Conservation (phyloP, 2,329 filamentous ascomycete species). For the Pseudogymnoascus sp. region DNA sequence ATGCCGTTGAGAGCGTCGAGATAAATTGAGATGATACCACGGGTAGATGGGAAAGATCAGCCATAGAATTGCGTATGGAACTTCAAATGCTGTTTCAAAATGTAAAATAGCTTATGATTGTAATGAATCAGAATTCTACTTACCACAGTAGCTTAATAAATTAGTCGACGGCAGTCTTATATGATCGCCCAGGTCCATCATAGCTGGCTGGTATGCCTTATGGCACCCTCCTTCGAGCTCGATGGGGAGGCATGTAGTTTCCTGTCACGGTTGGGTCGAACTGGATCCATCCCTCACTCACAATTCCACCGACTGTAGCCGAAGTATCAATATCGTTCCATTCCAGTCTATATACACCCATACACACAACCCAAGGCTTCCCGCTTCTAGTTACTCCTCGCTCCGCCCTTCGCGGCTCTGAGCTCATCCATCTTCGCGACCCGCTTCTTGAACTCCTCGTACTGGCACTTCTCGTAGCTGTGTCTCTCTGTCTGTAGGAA, state of each 20-base stretch:
- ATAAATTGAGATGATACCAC: not conserved
- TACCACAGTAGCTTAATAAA: not conserved
- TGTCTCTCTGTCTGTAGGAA: conserved; percentile 76
- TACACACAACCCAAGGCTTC: not conserved
- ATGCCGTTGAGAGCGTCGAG: not conserved
- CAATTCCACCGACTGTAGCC: not conserved
- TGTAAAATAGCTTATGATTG: not conserved
- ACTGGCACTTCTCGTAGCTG: conserved; percentile 98
- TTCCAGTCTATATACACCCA: conserved; percentile 19
- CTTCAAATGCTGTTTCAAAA: not conserved
- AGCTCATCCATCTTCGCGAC: conserved; percentile 99
- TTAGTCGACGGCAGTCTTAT: not conserved
- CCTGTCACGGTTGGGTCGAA: not conserved
- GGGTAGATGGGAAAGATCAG: not conserved
- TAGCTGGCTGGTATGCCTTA: not conserved
- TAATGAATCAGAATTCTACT: not conserved
- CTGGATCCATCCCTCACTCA: not conserved
- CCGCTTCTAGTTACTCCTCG: conserved; percentile 66
- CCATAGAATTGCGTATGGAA: not conserved
- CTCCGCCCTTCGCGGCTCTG: conserved; percentile 73
- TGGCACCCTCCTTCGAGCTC: not conserved
- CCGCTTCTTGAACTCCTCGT: conserved; percentile 96
- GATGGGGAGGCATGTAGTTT: not conserved
- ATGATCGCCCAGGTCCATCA: not conserved
- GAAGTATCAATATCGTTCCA: conserved; percentile 5